Conservation (phyloP, 441 rosid species). For the Corymbia citriodora region DNA sequence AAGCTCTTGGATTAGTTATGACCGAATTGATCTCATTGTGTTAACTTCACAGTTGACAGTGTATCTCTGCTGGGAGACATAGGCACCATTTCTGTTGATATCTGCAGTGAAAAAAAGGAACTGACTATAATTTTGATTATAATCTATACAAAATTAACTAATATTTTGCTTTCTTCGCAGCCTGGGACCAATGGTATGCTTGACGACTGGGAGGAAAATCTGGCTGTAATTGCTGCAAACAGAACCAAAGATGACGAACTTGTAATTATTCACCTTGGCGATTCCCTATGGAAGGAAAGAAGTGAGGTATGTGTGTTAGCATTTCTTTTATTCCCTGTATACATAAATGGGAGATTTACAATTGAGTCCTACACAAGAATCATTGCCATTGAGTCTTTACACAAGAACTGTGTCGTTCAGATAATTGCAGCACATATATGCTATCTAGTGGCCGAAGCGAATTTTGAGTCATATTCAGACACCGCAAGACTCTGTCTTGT, state of each 20-base stretch:
- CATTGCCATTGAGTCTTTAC: not conserved
- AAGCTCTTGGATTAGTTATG: not conserved
- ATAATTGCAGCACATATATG: conserved; percentile 93
- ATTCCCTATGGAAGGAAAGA: conserved; percentile 95
- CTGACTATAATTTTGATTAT: not conserved
- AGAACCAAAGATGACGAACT: conserved; percentile 95
- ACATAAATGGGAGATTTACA: not conserved
- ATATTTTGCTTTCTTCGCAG: conserved; percentile 28
- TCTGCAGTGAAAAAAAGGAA: not conserved
- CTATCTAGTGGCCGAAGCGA: conserved; percentile 91
- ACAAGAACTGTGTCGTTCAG: conserved; percentile 30
- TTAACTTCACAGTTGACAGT: not conserved
- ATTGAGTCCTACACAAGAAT: not conserved
- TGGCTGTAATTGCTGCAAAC: conserved; percentile 95
- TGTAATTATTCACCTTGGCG: conserved; percentile 96
- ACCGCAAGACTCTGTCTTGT: conserved; percentile 90
- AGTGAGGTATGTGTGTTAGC: conserved; percentile 61
- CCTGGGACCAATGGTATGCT: conserved; percentile 77
- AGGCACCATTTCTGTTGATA: not conserved
- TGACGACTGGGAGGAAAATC: conserved; percentile 96
- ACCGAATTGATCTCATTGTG: not conserved
- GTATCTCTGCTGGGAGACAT: not conserved
- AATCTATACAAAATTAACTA: not conserved
- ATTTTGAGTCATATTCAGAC: conserved; percentile 92
- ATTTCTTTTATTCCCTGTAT: not conserved